These are phyloP conservation scores for Ilyonectria sp. DNA, from an alignment of 2,329 filamentous ascomycete species.

Conservation along the genomic window DNA sequence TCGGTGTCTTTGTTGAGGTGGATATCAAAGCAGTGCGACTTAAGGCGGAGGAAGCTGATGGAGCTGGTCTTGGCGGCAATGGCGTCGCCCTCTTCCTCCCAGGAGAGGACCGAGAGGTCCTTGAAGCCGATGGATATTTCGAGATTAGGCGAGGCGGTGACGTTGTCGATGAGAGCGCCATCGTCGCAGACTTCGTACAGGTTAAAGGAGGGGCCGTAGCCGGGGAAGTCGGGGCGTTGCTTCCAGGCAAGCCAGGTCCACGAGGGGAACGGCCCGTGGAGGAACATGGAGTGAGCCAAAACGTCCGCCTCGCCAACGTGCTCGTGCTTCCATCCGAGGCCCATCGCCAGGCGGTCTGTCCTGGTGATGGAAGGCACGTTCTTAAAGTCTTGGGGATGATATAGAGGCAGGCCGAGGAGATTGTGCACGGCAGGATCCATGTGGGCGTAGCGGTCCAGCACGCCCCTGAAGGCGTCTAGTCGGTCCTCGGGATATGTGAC, in stretches of 20 bases:
- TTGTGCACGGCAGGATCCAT: slow-evolving; percentile 48
- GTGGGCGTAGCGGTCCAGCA: slow-evolving; percentile 49
- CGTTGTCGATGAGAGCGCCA: slow-evolving; percentile 46
- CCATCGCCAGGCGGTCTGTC: slow-evolving; percentile 54
- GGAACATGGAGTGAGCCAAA: slow-evolving; percentile 46
- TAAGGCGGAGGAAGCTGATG: slow-evolving; percentile 52
- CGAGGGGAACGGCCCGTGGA: slow-evolving; percentile 51
- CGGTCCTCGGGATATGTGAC: slow-evolving; percentile 49
- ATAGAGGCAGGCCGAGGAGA: slow-evolving; percentile 54
- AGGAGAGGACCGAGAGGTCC: slow-evolving; percentile 52
- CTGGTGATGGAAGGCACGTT: slow-evolving; percentile 47
- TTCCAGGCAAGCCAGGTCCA: slow-evolving; percentile 59
- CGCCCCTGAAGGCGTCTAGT: slow-evolving; percentile 53
- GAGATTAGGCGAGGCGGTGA: slow-evolving; percentile 52
- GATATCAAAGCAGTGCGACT: slow-evolving; percentile 54
- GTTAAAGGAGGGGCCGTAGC: slow-evolving; percentile 49
- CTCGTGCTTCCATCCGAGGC: slow-evolving; percentile 54
- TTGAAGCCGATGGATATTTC: slow-evolving; percentile 55
- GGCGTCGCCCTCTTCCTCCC: slow-evolving; percentile 55
- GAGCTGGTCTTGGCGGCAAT: slow-evolving; percentile 47
- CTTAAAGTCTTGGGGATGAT: slow-evolving; percentile 52
- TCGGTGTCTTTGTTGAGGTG: slow-evolving; percentile 40
- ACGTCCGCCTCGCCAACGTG: slow-evolving; percentile 39
- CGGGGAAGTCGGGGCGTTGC: slow-evolving; percentile 43
- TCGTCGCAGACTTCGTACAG: slow-evolving; percentile 51